Percentiles rank a stretch among this genome's conserved stretches.
These are phyloP conservation scores for Ilyonectria mors-panacis DNA, from an alignment of 2,329 filamentous ascomycete species.

Conservation along the genomic window DNA sequence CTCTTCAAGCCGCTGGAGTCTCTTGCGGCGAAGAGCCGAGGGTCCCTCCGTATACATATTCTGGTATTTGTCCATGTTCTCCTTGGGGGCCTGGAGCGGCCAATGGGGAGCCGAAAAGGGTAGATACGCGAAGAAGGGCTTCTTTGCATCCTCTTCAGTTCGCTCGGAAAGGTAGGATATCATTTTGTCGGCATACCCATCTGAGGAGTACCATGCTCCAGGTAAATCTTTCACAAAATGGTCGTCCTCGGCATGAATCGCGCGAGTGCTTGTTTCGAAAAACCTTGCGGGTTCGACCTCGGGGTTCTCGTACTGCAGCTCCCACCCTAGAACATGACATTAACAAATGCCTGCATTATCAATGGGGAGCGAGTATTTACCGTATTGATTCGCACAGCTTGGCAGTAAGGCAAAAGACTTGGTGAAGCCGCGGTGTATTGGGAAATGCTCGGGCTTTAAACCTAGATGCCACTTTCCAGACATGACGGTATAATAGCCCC, in stretches of 20 bases:
- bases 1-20: constrained; percentile 67
- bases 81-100: constrained; percentile 71
- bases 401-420: too few species aligned
- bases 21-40: constrained; percentile 65
- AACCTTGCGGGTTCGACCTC: too few species aligned
- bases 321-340: too few species aligned
- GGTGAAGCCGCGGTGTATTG: too few species aligned
- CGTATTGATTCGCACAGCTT: too few species aligned
- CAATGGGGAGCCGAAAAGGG: constrained; percentile 73
- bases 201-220: constrained; percentile 61
- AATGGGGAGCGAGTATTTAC: too few species aligned
- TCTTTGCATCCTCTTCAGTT: constrained; percentile 43
- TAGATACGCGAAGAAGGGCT: constrained; percentile 43
- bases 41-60: constrained; percentile 74
- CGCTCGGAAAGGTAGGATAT: constrained; percentile 55
- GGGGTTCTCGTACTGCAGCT: too few species aligned
- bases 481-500: too few species aligned
- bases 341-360: too few species aligned
- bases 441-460: too few species aligned
- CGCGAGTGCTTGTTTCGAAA: too few species aligned
- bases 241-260: background rate
- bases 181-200: constrained; percentile 60
- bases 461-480: too few species aligned
- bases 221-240: constrained; percentile 39
- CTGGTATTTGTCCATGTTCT: constrained; percentile 69